Conservation (phyloP, 306 rosid genomes). For the Quercus wislizeni region DNA sequence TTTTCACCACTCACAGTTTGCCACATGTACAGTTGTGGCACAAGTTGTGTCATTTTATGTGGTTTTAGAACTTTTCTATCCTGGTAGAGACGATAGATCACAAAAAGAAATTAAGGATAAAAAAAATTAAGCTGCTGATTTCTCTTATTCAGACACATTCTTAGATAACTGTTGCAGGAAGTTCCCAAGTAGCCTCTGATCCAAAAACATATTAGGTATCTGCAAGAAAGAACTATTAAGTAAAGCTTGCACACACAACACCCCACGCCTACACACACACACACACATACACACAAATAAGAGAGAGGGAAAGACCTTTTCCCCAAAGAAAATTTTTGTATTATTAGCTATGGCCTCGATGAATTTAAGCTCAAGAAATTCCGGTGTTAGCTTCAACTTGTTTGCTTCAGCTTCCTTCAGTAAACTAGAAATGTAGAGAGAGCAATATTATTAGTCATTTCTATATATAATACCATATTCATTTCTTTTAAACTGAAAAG, state of each 20-base stretch:
- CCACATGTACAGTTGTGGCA: too few relatives aligned
- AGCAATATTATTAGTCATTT: constrained; percentile 4
- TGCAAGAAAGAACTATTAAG: constrained; percentile 30
- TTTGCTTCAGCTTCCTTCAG: constrained; percentile 89
- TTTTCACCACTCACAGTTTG: too few relatives aligned
- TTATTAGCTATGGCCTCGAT: too few relatives aligned
- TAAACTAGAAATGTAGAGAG: constrained; percentile 39
- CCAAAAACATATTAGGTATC: constrained; percentile 83
- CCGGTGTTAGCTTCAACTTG: constrained; percentile 87
- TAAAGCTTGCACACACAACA: constrained; percentile 10
- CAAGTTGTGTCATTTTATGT: too few relatives aligned
- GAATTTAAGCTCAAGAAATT: constrained; percentile 78
- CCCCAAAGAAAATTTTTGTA: constrained; percentile 89
- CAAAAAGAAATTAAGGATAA: too few relatives aligned
- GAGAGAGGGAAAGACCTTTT: constrained; percentile 54
- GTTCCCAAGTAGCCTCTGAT: constrained; percentile 84
- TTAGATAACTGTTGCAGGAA: constrained; percentile 49
- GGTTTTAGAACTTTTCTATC: too few relatives aligned
- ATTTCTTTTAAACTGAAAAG: too few relatives aligned
- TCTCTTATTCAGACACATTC: constrained; percentile 7
- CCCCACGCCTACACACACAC: too few relatives aligned
- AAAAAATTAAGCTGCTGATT: constrained; percentile 18
- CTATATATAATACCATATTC: too few relatives aligned
- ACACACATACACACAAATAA: too few relatives aligned
- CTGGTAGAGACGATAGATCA: too few relatives aligned